A percentile compares a stretch with the other conserved stretches of the same genome.
Conservation (phyloP, 306 rosid species). For the Cercis canadensis region DNA sequence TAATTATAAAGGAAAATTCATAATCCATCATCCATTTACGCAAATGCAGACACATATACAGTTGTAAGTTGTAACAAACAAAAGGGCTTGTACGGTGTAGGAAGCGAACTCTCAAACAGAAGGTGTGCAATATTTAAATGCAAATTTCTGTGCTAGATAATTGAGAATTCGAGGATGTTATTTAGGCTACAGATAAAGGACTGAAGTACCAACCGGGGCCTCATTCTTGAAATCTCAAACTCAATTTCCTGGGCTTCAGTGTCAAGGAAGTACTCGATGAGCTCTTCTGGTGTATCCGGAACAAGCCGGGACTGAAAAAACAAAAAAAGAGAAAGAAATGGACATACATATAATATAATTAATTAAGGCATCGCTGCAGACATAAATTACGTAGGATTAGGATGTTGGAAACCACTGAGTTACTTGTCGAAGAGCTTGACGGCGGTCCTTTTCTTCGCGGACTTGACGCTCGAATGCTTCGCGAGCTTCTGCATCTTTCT, state of each 20-base stretch:
- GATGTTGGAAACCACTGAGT: background rate
- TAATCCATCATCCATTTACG: too few species aligned
- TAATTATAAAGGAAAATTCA: background rate
- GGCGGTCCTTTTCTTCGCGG: conserved; percentile 81
- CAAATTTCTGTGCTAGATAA: background rate
- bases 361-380: background rate
- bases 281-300: conserved; percentile 65
- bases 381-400: background rate
- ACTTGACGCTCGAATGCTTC: conserved; percentile 78
- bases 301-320: conserved; percentile 59
- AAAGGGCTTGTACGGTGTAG: background rate
- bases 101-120: background rate
- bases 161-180: background rate
- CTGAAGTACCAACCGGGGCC: conserved; percentile 54
- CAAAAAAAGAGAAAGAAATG: background rate
- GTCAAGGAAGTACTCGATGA: conserved; percentile 82
- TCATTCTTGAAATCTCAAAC: conserved; percentile 83
- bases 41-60: background rate
- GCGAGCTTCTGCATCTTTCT: conserved; percentile 79
- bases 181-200: background rate
- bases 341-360: background rate
- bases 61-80: too few species aligned
- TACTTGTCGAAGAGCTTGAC: conserved; percentile 70
- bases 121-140: background rate
- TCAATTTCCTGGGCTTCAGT: conserved; percentile 94